Evolutionary conservation across 1,284 basidiomycete species (phyloP).

Genomic region (Puccinia horiana): DNA sequence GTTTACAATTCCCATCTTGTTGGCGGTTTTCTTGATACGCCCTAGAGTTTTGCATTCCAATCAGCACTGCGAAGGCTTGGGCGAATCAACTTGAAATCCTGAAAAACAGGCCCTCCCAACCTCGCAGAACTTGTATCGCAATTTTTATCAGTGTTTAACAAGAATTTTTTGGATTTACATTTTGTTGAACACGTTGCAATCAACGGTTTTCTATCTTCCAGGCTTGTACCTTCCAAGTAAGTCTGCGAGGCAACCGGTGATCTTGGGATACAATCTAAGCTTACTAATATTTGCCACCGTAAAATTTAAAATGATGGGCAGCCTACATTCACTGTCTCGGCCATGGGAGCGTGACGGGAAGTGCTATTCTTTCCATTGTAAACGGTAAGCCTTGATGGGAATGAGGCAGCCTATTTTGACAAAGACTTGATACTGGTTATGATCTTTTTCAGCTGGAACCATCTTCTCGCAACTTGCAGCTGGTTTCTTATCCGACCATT

Average conservation of each 20-base stretch:
- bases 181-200: constrained; percentile 26
- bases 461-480: constrained; percentile 14
- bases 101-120: not conserved
- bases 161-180: constrained; percentile 35
- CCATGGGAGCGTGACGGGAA: not conserved
- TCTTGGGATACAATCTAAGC: not conserved
- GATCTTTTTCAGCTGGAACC: not conserved
- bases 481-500: constrained; percentile 36
- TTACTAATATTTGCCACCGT: not conserved
- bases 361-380: constrained; percentile 2
- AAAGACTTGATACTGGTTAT: not conserved
- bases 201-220: constrained; percentile 42
- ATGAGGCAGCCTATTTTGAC: not conserved
- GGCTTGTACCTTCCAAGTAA: constrained; percentile 48
- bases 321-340: constrained; percentile 8
- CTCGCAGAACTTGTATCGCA: not conserved
- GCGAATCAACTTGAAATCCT: not conserved
- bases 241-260: not conserved
- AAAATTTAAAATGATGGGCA: not conserved
- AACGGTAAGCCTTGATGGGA: not conserved
- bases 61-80: not conserved
- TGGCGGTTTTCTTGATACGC: constrained; percentile 17
- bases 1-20: not conserved
- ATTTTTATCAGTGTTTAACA: constrained; percentile 16
- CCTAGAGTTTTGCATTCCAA: not conserved